A percentile compares a stretch with the other conserved stretches of the same genome.
Evolutionary conservation across 495 filamentous ascomycete genomes (phyloP).

Genomic region (Penicillium mononematosum): DNA sequence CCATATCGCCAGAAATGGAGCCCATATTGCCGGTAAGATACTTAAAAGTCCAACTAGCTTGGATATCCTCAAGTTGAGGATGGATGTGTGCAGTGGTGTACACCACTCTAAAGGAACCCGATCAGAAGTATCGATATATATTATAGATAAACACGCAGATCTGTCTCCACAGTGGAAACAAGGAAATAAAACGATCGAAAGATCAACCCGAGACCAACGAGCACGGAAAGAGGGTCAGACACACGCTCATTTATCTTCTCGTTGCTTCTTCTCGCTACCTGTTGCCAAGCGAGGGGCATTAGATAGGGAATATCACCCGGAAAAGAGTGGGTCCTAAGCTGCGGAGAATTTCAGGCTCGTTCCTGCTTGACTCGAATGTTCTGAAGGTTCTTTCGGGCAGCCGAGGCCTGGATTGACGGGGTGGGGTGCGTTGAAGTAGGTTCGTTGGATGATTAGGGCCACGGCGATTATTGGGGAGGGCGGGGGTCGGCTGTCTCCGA

Average conservation of each 20-base stretch:
- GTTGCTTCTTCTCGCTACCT: not conserved
- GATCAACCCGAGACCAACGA: not conserved
- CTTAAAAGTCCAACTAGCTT: not conserved
- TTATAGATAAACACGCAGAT: not conserved
- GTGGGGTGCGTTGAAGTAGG: not conserved
- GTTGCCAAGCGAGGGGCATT: not conserved
- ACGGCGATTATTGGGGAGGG: not conserved
- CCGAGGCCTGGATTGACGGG: too few species aligned
- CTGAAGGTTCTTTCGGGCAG: too few species aligned
- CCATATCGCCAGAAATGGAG: not conserved
- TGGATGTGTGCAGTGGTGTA: not conserved
- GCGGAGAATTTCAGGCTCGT: not conserved
- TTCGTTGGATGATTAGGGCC: not conserved
- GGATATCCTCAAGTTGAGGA: not conserved
- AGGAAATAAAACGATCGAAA: not conserved
- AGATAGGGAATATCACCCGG: not conserved
- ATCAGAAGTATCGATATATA: not conserved
- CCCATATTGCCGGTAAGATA: not conserved
- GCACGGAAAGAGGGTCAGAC: not conserved
- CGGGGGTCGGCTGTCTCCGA: conserved; percentile 33
- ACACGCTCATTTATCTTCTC: not conserved
- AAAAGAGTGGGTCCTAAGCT: not conserved
- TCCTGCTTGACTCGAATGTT: not conserved
- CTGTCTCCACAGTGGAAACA: conserved; percentile 3
- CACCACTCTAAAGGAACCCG: not conserved